These are phyloP conservation scores for Lepidopterella palustris DNA, from an alignment of 495 filamentous ascomycete genomes.

Conservation along the genomic window DNA sequence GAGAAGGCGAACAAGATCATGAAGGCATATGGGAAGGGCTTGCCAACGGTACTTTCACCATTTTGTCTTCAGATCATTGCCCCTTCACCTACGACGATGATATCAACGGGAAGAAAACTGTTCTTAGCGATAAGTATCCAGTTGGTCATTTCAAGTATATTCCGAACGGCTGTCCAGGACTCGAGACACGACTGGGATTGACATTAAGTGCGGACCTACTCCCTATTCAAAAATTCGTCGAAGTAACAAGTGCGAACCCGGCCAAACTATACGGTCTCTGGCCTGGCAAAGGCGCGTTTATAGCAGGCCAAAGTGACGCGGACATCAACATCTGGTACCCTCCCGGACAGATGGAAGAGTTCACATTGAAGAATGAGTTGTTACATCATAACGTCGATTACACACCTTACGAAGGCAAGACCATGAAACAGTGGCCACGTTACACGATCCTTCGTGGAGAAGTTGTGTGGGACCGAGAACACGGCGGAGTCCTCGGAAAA, in stretches of 20 bases:
- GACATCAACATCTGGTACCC: constrained; percentile 52
- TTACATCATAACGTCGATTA: constrained; percentile 57
- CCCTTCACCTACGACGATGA: constrained; percentile 48
- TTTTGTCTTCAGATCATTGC: constrained; percentile 51
- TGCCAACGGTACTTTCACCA: constrained; percentile 45
- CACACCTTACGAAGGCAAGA: constrained; percentile 54
- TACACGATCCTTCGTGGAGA: constrained; percentile 54
- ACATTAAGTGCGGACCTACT: constrained; percentile 41
- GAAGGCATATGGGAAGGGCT: constrained; percentile 35
- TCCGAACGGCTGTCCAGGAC: constrained; percentile 55
- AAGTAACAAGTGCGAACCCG: constrained; percentile 51
- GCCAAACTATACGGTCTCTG: constrained; percentile 57
- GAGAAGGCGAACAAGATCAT: constrained; percentile 31
- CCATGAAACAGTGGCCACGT: constrained; percentile 52
- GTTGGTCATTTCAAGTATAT: constrained; percentile 47
- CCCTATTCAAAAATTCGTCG: constrained; percentile 50
- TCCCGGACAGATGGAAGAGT: constrained; percentile 36
- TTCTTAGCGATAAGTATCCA: constrained; percentile 40
- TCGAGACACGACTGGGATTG: constrained; percentile 53
- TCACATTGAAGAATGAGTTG: constrained; percentile 45
- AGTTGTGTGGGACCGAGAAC: constrained; percentile 51
- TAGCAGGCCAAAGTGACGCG: constrained; percentile 49
- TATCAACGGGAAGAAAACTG: constrained; percentile 44
- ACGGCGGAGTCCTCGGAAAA: constrained; percentile 43
- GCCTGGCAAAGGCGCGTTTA: constrained; percentile 49